Evolutionary conservation across 805 yeast species (phyloP), one percentile per base, ranked within the genome.

Genomic region (Candida nonsorbophila): DNA sequence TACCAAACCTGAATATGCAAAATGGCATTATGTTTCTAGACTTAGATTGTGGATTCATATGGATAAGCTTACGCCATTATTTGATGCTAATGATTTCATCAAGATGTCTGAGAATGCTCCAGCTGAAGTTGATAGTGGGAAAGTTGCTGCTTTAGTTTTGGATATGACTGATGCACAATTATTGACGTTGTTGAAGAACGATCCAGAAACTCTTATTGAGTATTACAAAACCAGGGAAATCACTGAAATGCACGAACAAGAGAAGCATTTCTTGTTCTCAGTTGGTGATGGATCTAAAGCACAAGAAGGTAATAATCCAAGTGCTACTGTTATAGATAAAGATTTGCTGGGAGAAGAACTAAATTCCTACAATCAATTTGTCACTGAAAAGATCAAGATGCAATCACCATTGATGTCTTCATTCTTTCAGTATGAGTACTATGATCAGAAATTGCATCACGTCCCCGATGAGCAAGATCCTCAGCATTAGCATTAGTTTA

Each of bases 111-210:
- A 20, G 12, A 21, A 25, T 11, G 5, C 16, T 6, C 16, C 22
- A 6, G 32, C 24, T 7, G 11, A 25, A 19, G 29, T 42, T 9
- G 43, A 38, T 20, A 12, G 24, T 16, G 23, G 21, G 9, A 27
- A 18, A 17, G 24, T 40, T 14, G 24, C 29, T 14, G 14, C 25
- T 10, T 28, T 38, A 20, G 41, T 49, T 9, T 22, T 41, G 13
- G 41, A 41, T 15, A 48, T 57, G 49, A 29, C 40, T 7, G 62
- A 58, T 27, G 48, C 39, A 20, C 45, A 55, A 23, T 28, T 41
- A 2, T 29, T 47, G 11, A 22, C 33, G 18, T 40, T 57, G 15
- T 36, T 55, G 14, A 33, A 39, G 7, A 38, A 34, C 15, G 52
- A 51, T 27, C 39, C 33, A 14, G 53, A 47, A 11, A 33, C 52